phyloP scores from a whole-genome alignment of 192 early-diverging fungal species.

The Backusella psychrophila region DNA sequence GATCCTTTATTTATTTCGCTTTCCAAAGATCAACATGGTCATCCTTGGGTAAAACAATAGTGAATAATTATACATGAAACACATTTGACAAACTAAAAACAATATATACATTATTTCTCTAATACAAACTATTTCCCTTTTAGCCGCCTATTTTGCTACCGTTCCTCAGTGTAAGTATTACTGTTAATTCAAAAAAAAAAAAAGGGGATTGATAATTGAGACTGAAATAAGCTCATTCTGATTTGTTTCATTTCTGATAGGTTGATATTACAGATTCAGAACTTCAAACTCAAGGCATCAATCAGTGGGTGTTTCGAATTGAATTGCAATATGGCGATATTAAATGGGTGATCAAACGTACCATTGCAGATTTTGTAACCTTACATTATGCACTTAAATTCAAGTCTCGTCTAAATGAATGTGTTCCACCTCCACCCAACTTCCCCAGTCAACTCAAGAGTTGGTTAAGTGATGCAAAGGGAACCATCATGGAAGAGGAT shows the following conservation, averaged over 20 bases:
- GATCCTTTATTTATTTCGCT: slow-evolving; percentile 24
- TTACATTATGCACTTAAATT: slow-evolving; percentile 63
- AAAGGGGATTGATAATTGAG: not conserved
- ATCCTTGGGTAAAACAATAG: slow-evolving; percentile 14
- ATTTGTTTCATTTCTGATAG: not conserved
- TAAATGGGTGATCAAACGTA: slow-evolving; percentile 72
- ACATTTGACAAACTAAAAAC: not conserved
- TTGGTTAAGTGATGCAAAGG: slow-evolving; percentile 23
- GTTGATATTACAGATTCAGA: slow-evolving; percentile 32
- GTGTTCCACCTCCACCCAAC: slow-evolving; percentile 32
- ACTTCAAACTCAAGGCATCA: slow-evolving; percentile 20
- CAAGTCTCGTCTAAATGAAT: slow-evolving; percentile 30
- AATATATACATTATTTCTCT: not conserved
- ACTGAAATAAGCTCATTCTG: not conserved
- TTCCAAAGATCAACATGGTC: slow-evolving; percentile 20
- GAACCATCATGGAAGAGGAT: not conserved
- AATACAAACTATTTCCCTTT: not conserved
- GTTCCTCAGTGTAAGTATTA: slow-evolving; percentile 8
- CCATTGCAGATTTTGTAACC: slow-evolving; percentile 63
- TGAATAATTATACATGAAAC: not conserved
- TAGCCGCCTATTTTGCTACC: slow-evolving; percentile 25
- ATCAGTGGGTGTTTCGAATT: slow-evolving; percentile 37
- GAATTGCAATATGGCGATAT: slow-evolving; percentile 67
- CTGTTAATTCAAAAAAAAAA: not conserved
- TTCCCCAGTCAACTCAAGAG: slow-evolving; percentile 34